These are phyloP conservation scores for Pleurotus djamor DNA, from an alignment of 768 basidiomycete species.

Conservation along the genomic window DNA sequence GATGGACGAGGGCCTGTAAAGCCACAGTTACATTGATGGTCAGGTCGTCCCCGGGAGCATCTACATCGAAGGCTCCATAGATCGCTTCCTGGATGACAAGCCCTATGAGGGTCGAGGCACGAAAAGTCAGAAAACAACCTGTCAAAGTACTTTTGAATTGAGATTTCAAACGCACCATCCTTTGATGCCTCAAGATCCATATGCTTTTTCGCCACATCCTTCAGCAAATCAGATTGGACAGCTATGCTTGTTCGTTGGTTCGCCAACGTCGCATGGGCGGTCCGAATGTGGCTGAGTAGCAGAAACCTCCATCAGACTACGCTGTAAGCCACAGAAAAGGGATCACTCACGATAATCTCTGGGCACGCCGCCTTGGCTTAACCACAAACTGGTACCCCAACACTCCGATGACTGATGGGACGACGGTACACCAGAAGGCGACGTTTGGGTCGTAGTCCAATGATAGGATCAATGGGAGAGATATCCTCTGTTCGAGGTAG, in stretches of 20 bases:
- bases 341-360: slow-evolving; percentile 48
- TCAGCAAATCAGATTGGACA: slow-evolving; percentile 60
- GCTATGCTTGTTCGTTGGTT: slow-evolving; percentile 56
- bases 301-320: slow-evolving; percentile 2
- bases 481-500: slow-evolving; percentile 56
- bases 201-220: slow-evolving; percentile 65
- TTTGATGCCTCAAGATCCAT: slow-evolving; percentile 60
- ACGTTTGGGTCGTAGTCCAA: slow-evolving; percentile 42
- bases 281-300: slow-evolving; percentile 62
- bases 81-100: slow-evolving; percentile 74
- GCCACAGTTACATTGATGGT: slow-evolving; percentile 78
- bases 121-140: too few relatives aligned
- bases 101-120: slow-evolving; percentile 37
- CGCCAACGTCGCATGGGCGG: slow-evolving; percentile 65
- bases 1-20: slow-evolving; percentile 76
- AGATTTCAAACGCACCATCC: slow-evolving; percentile 47
- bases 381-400: slow-evolving; percentile 58
- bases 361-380: slow-evolving; percentile 50
- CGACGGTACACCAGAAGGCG: slow-evolving; percentile 46
- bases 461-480: slow-evolving; percentile 57
- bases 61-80: slow-evolving; percentile 59
- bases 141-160: slow-evolving; percentile 2
- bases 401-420: slow-evolving; percentile 53
- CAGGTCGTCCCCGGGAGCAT: slow-evolving; percentile 50
- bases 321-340: not conserved